Evolutionary conservation across 1,139 yeast genomes (phyloP).

Genomic region (Blastobotrys persicus): DNA sequence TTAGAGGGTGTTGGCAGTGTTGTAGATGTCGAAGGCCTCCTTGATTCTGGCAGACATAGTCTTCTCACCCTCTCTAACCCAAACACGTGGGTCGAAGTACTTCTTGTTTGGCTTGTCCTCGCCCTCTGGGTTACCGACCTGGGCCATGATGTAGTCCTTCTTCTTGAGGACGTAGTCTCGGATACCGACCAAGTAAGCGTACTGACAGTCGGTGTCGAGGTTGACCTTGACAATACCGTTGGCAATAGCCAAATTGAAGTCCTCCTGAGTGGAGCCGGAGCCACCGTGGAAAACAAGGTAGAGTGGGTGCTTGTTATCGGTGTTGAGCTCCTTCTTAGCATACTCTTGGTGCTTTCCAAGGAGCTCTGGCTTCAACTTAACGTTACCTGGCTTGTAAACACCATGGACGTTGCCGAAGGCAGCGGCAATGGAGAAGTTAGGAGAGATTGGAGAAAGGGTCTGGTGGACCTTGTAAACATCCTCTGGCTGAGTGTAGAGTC

Average conservation of each 20-base stretch:
- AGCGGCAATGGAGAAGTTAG: constrained; percentile 99
- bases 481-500: constrained; percentile 93
- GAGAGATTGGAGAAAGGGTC: constrained; percentile 87
- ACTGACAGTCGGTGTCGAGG: constrained; percentile 98
- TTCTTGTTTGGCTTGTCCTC: constrained; percentile 95
- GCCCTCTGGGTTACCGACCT: constrained; percentile 99
- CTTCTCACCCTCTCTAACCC: constrained; percentile 99
- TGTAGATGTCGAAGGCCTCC: constrained; percentile 85
- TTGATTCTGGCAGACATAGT: constrained; percentile 87
- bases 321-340: constrained; percentile 58
- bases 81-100: constrained; percentile 99
- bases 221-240: constrained; percentile 98
- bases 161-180: constrained; percentile 94
- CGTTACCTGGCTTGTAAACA: constrained; percentile 99
- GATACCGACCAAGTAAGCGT: constrained; percentile 93
- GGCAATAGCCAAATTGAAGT: constrained; percentile 86
- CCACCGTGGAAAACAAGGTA: constrained; percentile 99
- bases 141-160: constrained; percentile 87
- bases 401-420: constrained; percentile 99
- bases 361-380: constrained; percentile 86
- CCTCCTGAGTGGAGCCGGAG: constrained; percentile 92
- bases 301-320: constrained; percentile 67
- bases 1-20: constrained; percentile 36
- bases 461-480: constrained; percentile 89
- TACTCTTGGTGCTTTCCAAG: constrained; percentile 94